Evolutionary conservation across 2,329 filamentous ascomycete genomes (phyloP).

Genomic region (Fusarium transvaalense): DNA sequence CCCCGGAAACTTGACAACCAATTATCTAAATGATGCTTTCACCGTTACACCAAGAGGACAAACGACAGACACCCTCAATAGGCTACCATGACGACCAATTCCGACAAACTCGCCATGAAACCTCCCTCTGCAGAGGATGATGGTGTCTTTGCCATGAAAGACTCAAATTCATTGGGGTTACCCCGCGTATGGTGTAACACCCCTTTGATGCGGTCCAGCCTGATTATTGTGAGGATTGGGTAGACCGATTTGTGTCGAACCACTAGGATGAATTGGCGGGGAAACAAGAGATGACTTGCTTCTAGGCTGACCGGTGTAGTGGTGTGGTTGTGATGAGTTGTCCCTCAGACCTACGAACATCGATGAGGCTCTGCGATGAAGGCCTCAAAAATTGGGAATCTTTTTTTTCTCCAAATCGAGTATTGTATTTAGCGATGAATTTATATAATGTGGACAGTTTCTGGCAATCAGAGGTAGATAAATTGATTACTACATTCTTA

Average conservation of each 20-base stretch:
- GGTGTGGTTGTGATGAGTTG: conserved; percentile 49
- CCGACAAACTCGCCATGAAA: neutral
- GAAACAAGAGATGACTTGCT: conserved; percentile 34
- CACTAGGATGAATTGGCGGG: conserved; percentile 35
- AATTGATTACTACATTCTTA: conserved; percentile 26
- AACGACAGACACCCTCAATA: neutral
- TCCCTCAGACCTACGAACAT: conserved; percentile 34
- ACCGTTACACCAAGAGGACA: conserved; percentile 16
- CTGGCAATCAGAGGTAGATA: conserved; percentile 25
- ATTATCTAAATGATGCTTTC: conserved; percentile 31
- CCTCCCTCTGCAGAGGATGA: conserved; percentile 31
- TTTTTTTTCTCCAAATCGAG: neutral
- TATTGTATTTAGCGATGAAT: conserved; percentile 30
- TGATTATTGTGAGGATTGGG: conserved; percentile 42
- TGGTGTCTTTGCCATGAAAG: conserved; percentile 10
- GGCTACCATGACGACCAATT: conserved; percentile 1
- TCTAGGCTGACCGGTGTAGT: conserved; percentile 28
- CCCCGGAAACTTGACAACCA: conserved; percentile 30
- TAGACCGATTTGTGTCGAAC: conserved; percentile 6
- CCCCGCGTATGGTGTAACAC: conserved; percentile 47
- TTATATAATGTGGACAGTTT: conserved; percentile 42
- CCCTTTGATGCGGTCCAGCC: conserved; percentile 36
- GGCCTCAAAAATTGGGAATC: conserved; percentile 32
- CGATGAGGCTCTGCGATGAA: conserved; percentile 45
- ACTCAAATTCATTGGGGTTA: conserved; percentile 42